Evolutionary conservation across 176 grass and related monocot genomes (phyloP).

Genomic region (Carex parvula): DNA sequence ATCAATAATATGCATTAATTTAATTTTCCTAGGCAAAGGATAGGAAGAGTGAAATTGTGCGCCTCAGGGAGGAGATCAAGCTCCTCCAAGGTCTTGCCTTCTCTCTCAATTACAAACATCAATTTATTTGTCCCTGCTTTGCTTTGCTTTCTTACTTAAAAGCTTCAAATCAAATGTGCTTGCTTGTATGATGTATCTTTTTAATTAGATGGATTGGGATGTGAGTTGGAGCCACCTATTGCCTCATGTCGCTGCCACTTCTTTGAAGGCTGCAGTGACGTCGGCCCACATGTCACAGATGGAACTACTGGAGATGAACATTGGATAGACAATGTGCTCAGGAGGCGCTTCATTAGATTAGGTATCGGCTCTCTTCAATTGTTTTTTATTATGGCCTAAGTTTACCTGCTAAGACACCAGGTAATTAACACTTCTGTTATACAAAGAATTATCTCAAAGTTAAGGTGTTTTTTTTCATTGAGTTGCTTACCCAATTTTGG

Average conservation of each 20-base stretch:
- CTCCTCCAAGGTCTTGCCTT: conserved; percentile 45
- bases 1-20: neutral
- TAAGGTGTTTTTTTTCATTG: neutral
- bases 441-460: neutral
- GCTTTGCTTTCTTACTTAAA: neutral
- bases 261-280: conserved; percentile 65
- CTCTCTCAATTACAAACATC: neutral
- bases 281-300: conserved; percentile 15
- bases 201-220: conserved; percentile 37
- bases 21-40: conserved; percentile 59
- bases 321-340: conserved; percentile 87
- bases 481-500: conserved; percentile 20
- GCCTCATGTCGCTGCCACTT: conserved; percentile 82
- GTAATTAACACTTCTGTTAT: neutral
- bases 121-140: neutral
- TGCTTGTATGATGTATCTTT: neutral
- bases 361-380: conserved; percentile 33
- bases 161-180: neutral
- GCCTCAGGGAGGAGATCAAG: conserved; percentile 86
- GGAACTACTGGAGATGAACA: conserved; percentile 42
- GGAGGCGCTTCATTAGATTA: conserved; percentile 81
- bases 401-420: neutral
- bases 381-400: neutral
- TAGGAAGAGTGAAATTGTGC: conserved; percentile 73
- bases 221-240: conserved; percentile 45